Evolutionary conservation across 176 grass and related monocot species (phyloP), one percentile per base, ranked within the genome.

Genomic region (Panicum miliaceum): DNA sequence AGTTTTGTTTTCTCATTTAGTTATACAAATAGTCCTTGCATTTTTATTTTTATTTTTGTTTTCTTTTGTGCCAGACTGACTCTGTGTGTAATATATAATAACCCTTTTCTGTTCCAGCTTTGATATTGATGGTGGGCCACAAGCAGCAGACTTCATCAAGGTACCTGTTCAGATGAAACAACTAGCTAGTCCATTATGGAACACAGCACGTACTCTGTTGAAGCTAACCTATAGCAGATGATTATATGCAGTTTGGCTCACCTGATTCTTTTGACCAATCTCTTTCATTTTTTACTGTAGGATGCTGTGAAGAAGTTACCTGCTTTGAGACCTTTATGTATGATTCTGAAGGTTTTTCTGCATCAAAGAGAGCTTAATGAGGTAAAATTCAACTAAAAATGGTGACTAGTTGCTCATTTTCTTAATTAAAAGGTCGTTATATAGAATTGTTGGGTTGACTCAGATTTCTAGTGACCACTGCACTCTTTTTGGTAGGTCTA

Each of bases 361-460:
- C 97, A 99, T 69, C 97, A 96, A 91, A 96, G 97, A 89, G 97
- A 99, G 71, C 91, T 99, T 27, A 99, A 99, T 84, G 97, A 99
- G 93, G 97, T 99, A 88, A 18, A 77, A 12, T 77, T 84, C 12
- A 36, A 80, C 40, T 47, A 77, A 40, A 34, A 63, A 59, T 66
- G 61, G 13, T 45, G 47, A 12, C 56, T 64, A 72, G 43, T 57
- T 47, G 16, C 10, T 60, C 29, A 22, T 61, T 82, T 22, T 54
- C 67, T 40, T 66, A 66, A 66, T 72, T 36, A 68, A 34, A 34
- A 77, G 1, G 0, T 46, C 0, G 42, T 80, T 51, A 37, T 27
- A 37, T 75, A 7, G 29, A 60, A 68, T 75, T 75, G 23, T 32
- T 82, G 13, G 6, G 25, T 45, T 27, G 0, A 46, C 10, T 42